These are phyloP conservation scores for Emergomyces orientalis DNA, from an alignment of 2,329 filamentous ascomycete genomes.

Conservation along the genomic window DNA sequence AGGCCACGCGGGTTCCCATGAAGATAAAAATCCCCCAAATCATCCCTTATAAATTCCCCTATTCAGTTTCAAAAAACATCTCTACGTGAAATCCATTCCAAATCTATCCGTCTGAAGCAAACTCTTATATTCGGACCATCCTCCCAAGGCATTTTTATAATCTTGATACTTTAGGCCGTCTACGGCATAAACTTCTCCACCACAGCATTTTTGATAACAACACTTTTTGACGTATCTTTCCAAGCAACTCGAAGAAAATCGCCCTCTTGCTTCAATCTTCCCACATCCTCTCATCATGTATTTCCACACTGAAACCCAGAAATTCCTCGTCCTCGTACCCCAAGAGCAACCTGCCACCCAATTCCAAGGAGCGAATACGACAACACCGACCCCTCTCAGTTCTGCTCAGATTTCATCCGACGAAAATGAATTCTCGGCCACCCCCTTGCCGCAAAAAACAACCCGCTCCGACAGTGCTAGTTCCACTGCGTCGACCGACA, in stretches of 20 bases:
- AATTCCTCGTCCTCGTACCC: conserved; percentile 17
- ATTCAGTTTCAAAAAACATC: not conserved
- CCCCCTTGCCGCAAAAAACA: not conserved
- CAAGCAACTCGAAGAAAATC: not conserved
- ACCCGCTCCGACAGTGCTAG: conserved; percentile 13
- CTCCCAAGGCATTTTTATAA: not conserved
- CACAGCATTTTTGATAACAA: not conserved
- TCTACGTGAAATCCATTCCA: not conserved
- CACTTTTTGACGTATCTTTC: not conserved
- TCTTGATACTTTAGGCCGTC: not conserved
- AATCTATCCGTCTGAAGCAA: not conserved
- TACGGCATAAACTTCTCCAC: not conserved
- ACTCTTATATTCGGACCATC: too few relatives aligned
- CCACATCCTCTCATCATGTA: conserved; percentile 12
- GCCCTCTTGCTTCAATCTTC: not conserved
- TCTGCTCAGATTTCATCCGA: not conserved
- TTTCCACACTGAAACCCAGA: conserved; percentile 15
- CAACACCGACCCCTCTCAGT: not conserved
- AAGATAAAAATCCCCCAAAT: not conserved
- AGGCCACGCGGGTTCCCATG: not conserved
- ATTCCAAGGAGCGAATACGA: not conserved
- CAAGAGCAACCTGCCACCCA: conserved; percentile 10
- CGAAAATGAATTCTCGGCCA: not conserved
- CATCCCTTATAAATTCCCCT: not conserved
- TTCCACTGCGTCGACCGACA: conserved; percentile 9